These are phyloP conservation scores for Penicillium macrosclerotiorum DNA, from an alignment of 495 filamentous ascomycete species.

Conservation along the genomic window DNA sequence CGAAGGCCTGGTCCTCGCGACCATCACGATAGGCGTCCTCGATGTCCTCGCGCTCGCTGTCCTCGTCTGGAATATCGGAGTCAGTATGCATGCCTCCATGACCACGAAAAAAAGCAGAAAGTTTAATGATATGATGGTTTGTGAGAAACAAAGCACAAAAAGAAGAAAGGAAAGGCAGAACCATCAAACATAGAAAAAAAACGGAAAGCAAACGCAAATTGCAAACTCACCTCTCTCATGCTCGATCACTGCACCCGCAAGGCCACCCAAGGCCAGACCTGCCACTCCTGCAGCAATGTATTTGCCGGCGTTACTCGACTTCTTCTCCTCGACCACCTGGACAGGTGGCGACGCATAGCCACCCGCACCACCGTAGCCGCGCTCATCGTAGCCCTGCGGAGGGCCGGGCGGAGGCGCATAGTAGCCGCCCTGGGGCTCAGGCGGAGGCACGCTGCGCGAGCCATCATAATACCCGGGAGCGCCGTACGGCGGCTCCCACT, in stretches of 20 bases:
- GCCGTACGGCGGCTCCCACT: slow-evolving; percentile 54
- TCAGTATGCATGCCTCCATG: too few relatives aligned
- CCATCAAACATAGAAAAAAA: not conserved
- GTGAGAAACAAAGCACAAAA: too few relatives aligned
- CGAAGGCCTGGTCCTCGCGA: slow-evolving; percentile 21
- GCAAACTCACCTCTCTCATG: slow-evolving; percentile 50
- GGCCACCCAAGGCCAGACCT: slow-evolving; percentile 54
- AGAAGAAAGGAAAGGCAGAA: not conserved
- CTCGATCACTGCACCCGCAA: slow-evolving; percentile 55
- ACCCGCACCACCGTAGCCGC: slow-evolving; percentile 14
- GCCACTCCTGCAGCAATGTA: slow-evolving; percentile 50
- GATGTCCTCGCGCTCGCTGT: slow-evolving; percentile 8
- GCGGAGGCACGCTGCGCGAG: slow-evolving; percentile 23
- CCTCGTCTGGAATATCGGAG: slow-evolving; percentile 22
- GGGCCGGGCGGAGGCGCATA: slow-evolving; percentile 22
- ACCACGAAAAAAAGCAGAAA: too few relatives aligned
- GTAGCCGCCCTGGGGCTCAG: slow-evolving; percentile 23
- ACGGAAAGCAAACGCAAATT: not conserved
- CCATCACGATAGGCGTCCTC: slow-evolving; percentile 22
- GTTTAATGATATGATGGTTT: too few relatives aligned
- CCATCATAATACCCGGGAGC: slow-evolving; percentile 16
- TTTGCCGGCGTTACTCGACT: slow-evolving; percentile 35
- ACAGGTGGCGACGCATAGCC: slow-evolving; percentile 23
- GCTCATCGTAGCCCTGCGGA: slow-evolving; percentile 15
- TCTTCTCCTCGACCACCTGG: slow-evolving; percentile 40